Base-by-base conservation (phyloP, 2,329 filamentous ascomycete genomes). In the Metarhizium album region DNA sequence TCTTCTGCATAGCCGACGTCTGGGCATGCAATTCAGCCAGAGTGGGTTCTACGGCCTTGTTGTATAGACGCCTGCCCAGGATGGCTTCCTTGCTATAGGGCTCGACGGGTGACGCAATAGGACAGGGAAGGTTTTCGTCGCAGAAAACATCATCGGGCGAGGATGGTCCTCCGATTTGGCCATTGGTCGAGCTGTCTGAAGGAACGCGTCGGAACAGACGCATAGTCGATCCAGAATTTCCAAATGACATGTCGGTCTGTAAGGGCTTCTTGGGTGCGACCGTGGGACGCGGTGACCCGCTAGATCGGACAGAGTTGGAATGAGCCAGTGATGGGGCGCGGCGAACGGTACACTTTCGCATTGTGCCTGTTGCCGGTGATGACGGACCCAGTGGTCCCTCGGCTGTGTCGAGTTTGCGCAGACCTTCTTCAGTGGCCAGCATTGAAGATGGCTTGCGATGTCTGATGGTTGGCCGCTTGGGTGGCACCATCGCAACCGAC, bases 211-310 rank as follows among this genome's bases (percentile, higher is more conserved):
- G 87, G 73, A 96, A 97, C 48, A 95, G 84, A 50, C 90, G 84
- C 57, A 95, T 88, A 16, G 90, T 95, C 1, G 91, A 96, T 1
- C 87, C 88, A 7, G 84, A 86, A 67, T 97, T 97, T 48, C 91
- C 93, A 68, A 94, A 97, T 5, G 86, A 94, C 74, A 95, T 84
- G 61, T 97, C 89, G 2, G 93, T 79, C 50, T 90, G 89, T 2
- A 96, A 75, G 0, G 91, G 90, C 56, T 87, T 84, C 67, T 88
- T 90, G 1, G 80, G 67, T 2, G 74, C 74, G 51, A 70, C 50
- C 16, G 71, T 64, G 33, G 67, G 56, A 55, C 69, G 62, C 52
- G 74, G 65, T 33, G 76, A 76, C 18, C 71, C 71, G 51, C 62
- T 70, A 40, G 66, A 56, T 18, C 60, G 63, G 43, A 63, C 59